These are phyloP conservation scores for Xenoacremonium recifei DNA, from an alignment of 2,329 filamentous ascomycete species.

Conservation along the genomic window DNA sequence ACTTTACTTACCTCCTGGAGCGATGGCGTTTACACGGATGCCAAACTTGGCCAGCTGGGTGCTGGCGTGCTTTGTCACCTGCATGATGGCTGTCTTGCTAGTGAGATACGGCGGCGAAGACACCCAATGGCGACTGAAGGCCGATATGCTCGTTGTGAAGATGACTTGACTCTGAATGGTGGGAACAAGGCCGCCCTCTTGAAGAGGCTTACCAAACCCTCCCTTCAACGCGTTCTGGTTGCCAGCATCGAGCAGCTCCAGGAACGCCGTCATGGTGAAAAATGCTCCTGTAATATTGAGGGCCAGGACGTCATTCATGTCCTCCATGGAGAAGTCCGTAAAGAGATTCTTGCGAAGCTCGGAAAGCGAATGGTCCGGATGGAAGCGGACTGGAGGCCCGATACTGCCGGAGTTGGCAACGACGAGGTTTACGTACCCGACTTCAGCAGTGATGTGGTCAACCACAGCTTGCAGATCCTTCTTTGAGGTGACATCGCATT, in stretches of 20 bases:
- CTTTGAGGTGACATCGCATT: constrained; percentile 47
- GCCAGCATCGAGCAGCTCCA: constrained; percentile 62
- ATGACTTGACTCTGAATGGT: constrained; percentile 54
- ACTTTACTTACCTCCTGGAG: constrained; percentile 40
- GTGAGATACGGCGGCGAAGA: constrained; percentile 74
- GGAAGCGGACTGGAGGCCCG: constrained; percentile 48
- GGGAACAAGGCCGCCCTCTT: constrained; percentile 38
- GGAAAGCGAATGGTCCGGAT: constrained; percentile 29
- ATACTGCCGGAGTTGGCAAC: constrained; percentile 66
- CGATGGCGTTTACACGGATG: constrained; percentile 54
- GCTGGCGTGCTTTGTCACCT: constrained; percentile 52
- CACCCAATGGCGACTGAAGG: constrained; percentile 65
- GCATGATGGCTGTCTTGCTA: constrained; percentile 70
- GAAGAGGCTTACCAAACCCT: constrained; percentile 1
- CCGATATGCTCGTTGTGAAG: constrained; percentile 68
- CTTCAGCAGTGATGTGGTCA: constrained; percentile 50
- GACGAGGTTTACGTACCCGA: constrained; percentile 65
- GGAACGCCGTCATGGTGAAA: constrained; percentile 68
- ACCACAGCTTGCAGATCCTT: constrained; percentile 57
- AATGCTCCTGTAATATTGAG: constrained; percentile 70
- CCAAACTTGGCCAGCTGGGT: constrained; percentile 29
- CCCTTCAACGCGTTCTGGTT: constrained; percentile 45
- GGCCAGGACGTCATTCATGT: constrained; percentile 62
- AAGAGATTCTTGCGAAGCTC: constrained; percentile 40
- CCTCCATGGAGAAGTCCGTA: constrained; percentile 54